Evolutionary conservation across 805 yeast genomes (phyloP), one percentile per base, ranked within the genome.

Genomic region (Candida silvicultrix): DNA sequence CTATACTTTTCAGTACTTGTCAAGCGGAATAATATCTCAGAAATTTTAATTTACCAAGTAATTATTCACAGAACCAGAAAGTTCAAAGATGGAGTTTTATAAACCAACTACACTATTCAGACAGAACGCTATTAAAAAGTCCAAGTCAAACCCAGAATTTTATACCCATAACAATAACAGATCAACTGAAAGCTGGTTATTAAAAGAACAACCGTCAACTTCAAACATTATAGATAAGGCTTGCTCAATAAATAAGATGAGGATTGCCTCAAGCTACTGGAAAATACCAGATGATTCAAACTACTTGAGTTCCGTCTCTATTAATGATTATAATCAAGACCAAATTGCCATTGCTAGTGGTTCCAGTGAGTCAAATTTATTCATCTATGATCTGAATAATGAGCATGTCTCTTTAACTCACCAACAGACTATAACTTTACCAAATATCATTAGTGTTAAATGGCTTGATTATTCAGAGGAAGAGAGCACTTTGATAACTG

Each of bases 361-460:
- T 16, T 64, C 68, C 44, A 31, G 45, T 2, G 60, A 60, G 4
- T 67, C 71, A 40, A 81, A 80, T 51, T 64, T 81, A 41, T 77
- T 70, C 50, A 71, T 81, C 36, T 81, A 77, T 54, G 71, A 71
- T 42, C 56, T 78, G 43, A 72, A 73, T 49, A 47, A 66, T 11
- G 52, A 62, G 2, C 60, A 64, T 48, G 64, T 67, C 38, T 20
- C 25, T 20, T 62, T 81, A 41, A 74, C 81, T 22, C 85, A 81
- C 59, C 72, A 77, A 46, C 74, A 75, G 50, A 78, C 84, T n/a
- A 78, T 81, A 42, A 54, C 81, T 0, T 60, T 81, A 28, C 82
- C 86, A 2, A 71, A 75, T 51, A 76, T 80, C 23, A 69, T 75
- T 46, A 66, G 76, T 2, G 58, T 78, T 60, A 68, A 74, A 49